Percentiles rank a stretch among this genome's conserved stretches.
Conservation (phyloP, 495 filamentous ascomycete species). For the Hypoxylon perforatum region DNA sequence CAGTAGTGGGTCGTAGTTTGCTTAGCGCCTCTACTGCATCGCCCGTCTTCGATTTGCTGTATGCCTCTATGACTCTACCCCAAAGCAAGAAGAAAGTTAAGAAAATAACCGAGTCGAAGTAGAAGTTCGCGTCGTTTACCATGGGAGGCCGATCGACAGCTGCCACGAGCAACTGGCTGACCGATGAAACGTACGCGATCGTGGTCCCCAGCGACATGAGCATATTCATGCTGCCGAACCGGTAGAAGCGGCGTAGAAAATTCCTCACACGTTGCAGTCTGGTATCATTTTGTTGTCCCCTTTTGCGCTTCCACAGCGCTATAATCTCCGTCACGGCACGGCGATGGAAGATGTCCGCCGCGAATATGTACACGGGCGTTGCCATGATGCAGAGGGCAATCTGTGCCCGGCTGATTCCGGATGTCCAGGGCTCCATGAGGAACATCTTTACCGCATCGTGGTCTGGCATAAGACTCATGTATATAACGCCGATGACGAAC, state of each 20-base stretch:
- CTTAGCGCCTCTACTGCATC: constrained; percentile 85
- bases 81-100: constrained; percentile 90
- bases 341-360: constrained; percentile 86
- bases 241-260: constrained; percentile 80
- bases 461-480: constrained; percentile 80
- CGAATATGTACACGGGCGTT: constrained; percentile 90
- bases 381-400: constrained; percentile 87
- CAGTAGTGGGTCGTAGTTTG: constrained; percentile 82
- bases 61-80: constrained; percentile 83
- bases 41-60: constrained; percentile 91
- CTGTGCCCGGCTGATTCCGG: constrained; percentile 79
- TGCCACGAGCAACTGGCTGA: constrained; percentile 80
- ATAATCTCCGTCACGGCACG: constrained; percentile 82
- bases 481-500: constrained; percentile 90
- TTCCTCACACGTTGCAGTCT: neutral
- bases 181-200: constrained; percentile 87
- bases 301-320: constrained; percentile 83
- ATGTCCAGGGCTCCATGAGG: constrained; percentile 77
- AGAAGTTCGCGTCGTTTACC: constrained; percentile 69
- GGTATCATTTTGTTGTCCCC: constrained; percentile 41
- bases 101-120: constrained; percentile 96
- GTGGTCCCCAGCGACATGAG: constrained; percentile 89
- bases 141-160: constrained; percentile 54
- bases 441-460: constrained; percentile 66
- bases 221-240: constrained; percentile 97